A percentile compares a stretch with the other conserved stretches of the same genome.
Conservation (phyloP, 2,329 filamentous ascomycete genomes). For the Aspergillus candidus region DNA sequence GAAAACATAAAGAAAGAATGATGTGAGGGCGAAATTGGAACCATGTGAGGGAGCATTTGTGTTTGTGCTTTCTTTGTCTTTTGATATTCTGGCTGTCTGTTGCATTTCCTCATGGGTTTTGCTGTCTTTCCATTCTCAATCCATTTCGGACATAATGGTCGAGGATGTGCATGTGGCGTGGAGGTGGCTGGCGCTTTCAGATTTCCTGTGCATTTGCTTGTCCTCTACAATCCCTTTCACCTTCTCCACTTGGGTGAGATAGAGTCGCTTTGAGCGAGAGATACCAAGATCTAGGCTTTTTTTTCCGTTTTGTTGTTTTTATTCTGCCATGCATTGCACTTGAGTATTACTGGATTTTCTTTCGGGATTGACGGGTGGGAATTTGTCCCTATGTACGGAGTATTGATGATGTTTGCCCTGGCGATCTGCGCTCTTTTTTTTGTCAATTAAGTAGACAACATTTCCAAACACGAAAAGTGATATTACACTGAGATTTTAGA, state of each 20-base stretch:
- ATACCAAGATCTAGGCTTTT: conserved; percentile 37
- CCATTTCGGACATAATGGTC: conserved; percentile 24
- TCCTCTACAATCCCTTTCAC: conserved; percentile 22
- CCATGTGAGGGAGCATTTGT: conserved; percentile 9
- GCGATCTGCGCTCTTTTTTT: no score
- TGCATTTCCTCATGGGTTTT: conserved; percentile 19
- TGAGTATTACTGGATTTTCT: conserved; percentile 12
- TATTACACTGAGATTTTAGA: no score
- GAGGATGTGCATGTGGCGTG: conserved; percentile 27
- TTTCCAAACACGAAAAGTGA: no score
- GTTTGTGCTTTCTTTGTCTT: conserved; percentile 6
- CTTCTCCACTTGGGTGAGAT: conserved; percentile 30
- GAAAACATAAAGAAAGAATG: conserved; percentile 6
- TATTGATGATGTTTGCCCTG: conserved; percentile 1
- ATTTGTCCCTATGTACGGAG: no score
- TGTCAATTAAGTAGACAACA: no score
- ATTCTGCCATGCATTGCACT: conserved; percentile 11
- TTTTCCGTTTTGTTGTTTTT: conserved; percentile 2
- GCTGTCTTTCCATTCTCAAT: conserved; percentile 6
- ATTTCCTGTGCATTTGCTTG: conserved; percentile 28
- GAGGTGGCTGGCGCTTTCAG: conserved; percentile 32
- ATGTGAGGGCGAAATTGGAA: conserved; percentile 4
- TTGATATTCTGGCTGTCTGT: conserved; percentile 10
- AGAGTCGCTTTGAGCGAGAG: conserved; percentile 36
- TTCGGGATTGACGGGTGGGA: background rate